phyloP scores from a whole-genome alignment of 2,329 filamentous ascomycete species.

The Aureobasidium sp. region DNA sequence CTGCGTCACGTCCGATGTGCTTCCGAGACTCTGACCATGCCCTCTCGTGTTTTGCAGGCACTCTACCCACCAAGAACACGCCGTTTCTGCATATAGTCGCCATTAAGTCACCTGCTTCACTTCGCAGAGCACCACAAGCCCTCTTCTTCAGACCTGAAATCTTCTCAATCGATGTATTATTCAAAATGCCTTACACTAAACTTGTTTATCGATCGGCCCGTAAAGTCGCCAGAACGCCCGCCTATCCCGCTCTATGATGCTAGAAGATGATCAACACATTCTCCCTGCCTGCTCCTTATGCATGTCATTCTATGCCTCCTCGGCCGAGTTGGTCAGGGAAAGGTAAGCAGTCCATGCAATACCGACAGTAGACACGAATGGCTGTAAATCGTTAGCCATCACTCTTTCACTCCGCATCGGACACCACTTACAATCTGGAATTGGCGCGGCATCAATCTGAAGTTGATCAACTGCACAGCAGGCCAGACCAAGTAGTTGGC shows the following conservation, averaged over 20 bases:
- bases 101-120: slow-evolving; percentile 6
- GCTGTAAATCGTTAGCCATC: slow-evolving; percentile 45
- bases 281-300: neutral
- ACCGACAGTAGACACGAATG: slow-evolving; percentile 90
- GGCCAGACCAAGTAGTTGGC: slow-evolving; percentile 96
- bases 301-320: slow-evolving; percentile 46
- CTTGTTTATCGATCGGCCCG: slow-evolving; percentile 3
- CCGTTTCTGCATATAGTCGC: neutral
- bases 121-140: neutral
- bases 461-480: slow-evolving; percentile 92
- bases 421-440: slow-evolving; percentile 77
- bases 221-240: slow-evolving; percentile 4
- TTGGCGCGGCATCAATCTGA: slow-evolving; percentile 87
- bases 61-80: neutral
- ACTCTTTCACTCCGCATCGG: neutral
- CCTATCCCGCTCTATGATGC: neutral
- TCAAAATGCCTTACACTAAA: neutral
- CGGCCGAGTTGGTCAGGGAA: slow-evolving; percentile 80
- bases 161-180: neutral
- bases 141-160: too few species aligned
- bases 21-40: neutral
- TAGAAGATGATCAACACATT: neutral
- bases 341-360: slow-evolving; percentile 98
- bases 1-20: slow-evolving; percentile 12
- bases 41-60: neutral